phyloP scores from a whole-genome alignment of 495 filamentous ascomycete species.

The Penicillium soppii region DNA sequence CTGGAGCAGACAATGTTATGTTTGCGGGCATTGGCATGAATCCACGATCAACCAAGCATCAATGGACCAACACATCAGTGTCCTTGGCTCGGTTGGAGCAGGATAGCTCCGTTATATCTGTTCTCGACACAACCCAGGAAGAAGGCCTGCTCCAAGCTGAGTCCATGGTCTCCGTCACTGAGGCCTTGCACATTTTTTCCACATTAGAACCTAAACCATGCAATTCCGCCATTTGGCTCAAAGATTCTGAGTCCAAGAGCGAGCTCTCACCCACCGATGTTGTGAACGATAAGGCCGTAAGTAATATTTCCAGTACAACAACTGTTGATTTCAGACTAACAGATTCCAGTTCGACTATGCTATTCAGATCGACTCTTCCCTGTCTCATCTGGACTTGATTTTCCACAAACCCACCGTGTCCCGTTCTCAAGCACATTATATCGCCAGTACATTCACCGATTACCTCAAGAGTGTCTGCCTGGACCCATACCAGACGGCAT shows the following conservation, averaged over 20 bases:
- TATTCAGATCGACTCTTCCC: slow-evolving; percentile 8
- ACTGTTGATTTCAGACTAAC: neutral
- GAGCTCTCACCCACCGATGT: slow-evolving; percentile 8
- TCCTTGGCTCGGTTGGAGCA: slow-evolving; percentile 8
- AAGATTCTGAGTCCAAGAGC: slow-evolving; percentile 7
- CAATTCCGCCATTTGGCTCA: slow-evolving; percentile 16
- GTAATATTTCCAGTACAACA: neutral
- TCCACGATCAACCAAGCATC: slow-evolving; percentile 7
- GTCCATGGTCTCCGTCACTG: slow-evolving; percentile 7
- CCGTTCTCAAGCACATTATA: slow-evolving; percentile 19
- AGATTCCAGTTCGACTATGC: slow-evolving; percentile 9
- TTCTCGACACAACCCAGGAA: slow-evolving; percentile 3
- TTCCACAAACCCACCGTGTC: slow-evolving; percentile 27
- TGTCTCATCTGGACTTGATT: slow-evolving; percentile 22
- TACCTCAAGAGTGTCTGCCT: slow-evolving; percentile 24
- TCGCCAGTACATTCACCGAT: slow-evolving; percentile 26
- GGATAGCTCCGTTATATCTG: slow-evolving; percentile 8
- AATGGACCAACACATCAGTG: slow-evolving; percentile 10
- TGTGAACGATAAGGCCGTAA: slow-evolving; percentile 9
- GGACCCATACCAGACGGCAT: slow-evolving; percentile 8
- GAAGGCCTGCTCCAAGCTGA: slow-evolving; percentile 11
- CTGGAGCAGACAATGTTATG: slow-evolving; percentile 40
- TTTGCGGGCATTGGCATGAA: slow-evolving; percentile 15
- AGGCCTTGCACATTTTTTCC: slow-evolving; percentile 12
- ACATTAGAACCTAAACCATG: slow-evolving; percentile 15